These are phyloP conservation scores for Brassica nigra DNA, from an alignment of 345 rosid species.

Conservation along the genomic window DNA sequence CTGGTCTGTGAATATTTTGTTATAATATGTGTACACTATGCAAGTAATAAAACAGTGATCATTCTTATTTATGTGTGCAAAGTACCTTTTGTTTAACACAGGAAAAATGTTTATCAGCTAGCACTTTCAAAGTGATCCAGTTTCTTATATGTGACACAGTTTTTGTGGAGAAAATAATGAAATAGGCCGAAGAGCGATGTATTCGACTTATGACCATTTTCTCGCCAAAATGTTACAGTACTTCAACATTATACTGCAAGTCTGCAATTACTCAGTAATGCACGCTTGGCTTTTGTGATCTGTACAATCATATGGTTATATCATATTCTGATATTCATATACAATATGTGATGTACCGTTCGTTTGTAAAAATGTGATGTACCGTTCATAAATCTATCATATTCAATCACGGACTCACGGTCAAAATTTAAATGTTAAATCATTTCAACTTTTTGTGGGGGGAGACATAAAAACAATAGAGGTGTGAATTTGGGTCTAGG, in stretches of 20 bases:
- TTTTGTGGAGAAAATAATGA: neutral
- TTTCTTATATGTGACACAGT: neutral
- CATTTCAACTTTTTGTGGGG: neutral
- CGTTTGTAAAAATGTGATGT: neutral
- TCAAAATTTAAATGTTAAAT: neutral
- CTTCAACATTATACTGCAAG: constrained; percentile 18
- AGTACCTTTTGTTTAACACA: neutral
- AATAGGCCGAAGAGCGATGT: constrained; percentile 8
- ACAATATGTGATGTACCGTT: neutral
- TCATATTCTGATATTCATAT: constrained; percentile 6
- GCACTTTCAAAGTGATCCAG: neutral
- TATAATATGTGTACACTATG: neutral
- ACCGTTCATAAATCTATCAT: neutral
- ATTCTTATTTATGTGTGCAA: neutral
- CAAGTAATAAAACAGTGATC: neutral
- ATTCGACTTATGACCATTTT: constrained; percentile 15
- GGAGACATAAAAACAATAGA: neutral
- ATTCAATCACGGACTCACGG: neutral
- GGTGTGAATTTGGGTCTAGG: neutral
- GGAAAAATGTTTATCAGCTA: neutral
- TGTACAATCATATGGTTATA: constrained; percentile 8
- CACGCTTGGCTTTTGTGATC: constrained; percentile 7
- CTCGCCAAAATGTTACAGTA: constrained; percentile 18
- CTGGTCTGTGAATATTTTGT: neutral
- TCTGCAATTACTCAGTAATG: neutral